Conservation (phyloP, 2,329 filamentous ascomycete species). For the Emmonsia crescens region DNA sequence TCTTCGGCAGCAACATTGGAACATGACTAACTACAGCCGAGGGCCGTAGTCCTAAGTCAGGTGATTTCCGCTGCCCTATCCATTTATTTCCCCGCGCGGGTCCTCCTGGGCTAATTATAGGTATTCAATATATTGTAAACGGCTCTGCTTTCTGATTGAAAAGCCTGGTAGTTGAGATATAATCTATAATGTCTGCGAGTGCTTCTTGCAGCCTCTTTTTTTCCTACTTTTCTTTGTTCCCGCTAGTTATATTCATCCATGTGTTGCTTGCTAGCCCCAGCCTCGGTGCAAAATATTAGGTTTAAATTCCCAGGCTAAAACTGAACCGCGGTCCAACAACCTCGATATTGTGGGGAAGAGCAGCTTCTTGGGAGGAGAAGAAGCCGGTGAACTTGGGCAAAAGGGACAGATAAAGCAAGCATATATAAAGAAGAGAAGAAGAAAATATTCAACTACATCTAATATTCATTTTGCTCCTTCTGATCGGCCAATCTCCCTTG, state of each 20-base stretch:
- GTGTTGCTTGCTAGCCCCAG: background rate
- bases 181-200: background rate
- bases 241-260: background rate
- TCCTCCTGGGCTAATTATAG: background rate
- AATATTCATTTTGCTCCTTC: background rate
- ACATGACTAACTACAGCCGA: too few species aligned
- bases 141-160: background rate
- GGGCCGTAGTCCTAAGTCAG: background rate
- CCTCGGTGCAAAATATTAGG: background rate
- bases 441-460: background rate
- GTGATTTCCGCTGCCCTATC: background rate
- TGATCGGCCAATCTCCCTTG: background rate
- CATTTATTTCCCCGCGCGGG: background rate
- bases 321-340: background rate
- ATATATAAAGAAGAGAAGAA: background rate
- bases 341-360: background rate
- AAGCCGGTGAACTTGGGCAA: background rate
- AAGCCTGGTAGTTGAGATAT: background rate
- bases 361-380: background rate
- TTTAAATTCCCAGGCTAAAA: background rate
- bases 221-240: background rate
- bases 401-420: background rate
- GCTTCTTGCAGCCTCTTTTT: background rate
- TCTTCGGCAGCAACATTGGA: too few species aligned
- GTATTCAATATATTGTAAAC: too few species aligned